Evolutionary conservation across 148 eudicot genomes (phyloP), one percentile per base, ranked within the genome.

Genomic region (Camellia granthamiana): DNA sequence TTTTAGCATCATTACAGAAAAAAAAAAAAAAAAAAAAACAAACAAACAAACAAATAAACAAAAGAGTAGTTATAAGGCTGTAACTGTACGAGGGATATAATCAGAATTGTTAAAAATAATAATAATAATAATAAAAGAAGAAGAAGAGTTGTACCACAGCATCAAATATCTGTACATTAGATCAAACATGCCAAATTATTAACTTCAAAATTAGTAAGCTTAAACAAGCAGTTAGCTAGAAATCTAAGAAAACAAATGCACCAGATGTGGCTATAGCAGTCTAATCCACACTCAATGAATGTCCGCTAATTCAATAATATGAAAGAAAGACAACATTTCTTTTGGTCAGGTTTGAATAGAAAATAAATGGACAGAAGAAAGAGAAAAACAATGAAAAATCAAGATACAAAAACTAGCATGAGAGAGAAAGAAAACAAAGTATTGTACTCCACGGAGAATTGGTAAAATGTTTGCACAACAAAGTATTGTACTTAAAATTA

Each of bases 1-100:
- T 60, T 49, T 49, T 77, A 82, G 78, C 73, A 78, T 55, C 71
- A 46, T 42, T 38, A 42, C n/a, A 82, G 15, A 15, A 61, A 69
- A 75, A 59, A 12, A 30, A 30, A 30, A 23, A 23, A 23, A 23
- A 23, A 23, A 23, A 23, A 0, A 23, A 23, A 23, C 23, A 23
- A 23, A 23, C 23, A 30, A 30, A 30, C 38, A 30, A 1, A 71
- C 43, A 19, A n/a, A 78, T 42, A 38, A 52, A 18, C 30, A 3
- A 55, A 9, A 44, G 1, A 47, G 41, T 11, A 61, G 19, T 23
- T 58, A 54, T 14, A 64, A 14, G 5, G 13, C 15, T 47, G 18
- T 51, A 51, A 11, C 43, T 30, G 38, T 30, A 30, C 38, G 38
- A 30, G 38, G 38, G 38, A 30, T 30, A 30, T 30, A 30, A 30